Conservation (phyloP, 768 basidiomycete species). For the Kockovaella imperatae region DNA sequence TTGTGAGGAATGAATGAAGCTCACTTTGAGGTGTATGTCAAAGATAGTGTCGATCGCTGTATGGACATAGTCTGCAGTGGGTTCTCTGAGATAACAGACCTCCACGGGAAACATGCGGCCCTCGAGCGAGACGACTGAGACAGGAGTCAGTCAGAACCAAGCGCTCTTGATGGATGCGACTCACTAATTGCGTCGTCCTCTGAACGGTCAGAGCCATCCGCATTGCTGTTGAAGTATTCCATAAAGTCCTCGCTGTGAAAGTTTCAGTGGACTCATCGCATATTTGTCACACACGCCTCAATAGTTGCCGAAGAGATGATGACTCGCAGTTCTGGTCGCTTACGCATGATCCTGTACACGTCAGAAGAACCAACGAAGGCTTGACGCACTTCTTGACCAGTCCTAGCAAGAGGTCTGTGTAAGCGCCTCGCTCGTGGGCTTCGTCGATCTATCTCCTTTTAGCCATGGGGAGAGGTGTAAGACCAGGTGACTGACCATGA, state of each 20-base stretch:
- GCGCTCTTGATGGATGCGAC: not conserved
- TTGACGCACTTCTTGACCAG: slow-evolving; percentile 75
- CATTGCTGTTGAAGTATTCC: slow-evolving; percentile 72
- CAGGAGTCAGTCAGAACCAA: not conserved
- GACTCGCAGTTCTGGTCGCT: slow-evolving; percentile 78
- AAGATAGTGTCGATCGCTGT: slow-evolving; percentile 87
- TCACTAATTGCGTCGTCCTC: slow-evolving; percentile 60
- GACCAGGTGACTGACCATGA: slow-evolving; percentile 61
- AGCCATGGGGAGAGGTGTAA: not conserved
- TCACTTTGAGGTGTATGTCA: slow-evolving; percentile 81
- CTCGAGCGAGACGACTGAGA: slow-evolving; percentile 70
- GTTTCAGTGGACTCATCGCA: not conserved
- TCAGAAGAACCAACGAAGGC: slow-evolving; percentile 5
- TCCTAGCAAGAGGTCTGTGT: slow-evolving; percentile 87
- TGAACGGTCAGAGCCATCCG: slow-evolving; percentile 44
- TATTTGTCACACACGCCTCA: slow-evolving; percentile 55
- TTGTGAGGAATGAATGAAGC: slow-evolving; percentile 11
- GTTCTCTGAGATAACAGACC: slow-evolving; percentile 65
- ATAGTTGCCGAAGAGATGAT: slow-evolving; percentile 95
- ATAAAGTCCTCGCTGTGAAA: slow-evolving; percentile 56
- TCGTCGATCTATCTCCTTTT: slow-evolving; percentile 68
- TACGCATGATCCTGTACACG: slow-evolving; percentile 67
- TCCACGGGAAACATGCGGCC: slow-evolving; percentile 94
- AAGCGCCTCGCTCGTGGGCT: slow-evolving; percentile 92
- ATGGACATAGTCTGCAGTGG: slow-evolving; percentile 77